Base-by-base conservation (phyloP, 2,329 filamentous ascomycete species). In the Aspergillus novofumigatus region DNA sequence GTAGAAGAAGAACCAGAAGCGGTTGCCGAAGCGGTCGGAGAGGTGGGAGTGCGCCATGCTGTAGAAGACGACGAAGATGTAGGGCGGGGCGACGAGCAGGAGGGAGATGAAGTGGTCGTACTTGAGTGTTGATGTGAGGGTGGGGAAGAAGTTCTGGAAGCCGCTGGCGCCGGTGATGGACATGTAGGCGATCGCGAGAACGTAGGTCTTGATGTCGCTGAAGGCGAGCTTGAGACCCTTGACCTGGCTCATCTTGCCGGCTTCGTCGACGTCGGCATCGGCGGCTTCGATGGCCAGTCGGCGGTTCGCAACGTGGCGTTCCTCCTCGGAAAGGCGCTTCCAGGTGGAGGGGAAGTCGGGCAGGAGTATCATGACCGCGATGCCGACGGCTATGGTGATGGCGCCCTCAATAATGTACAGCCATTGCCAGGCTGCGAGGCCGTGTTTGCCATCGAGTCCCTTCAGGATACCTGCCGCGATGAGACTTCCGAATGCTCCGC, bases 61-160 rank as follows among this genome's bases (percentile, higher is more conserved):
- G 65, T 75, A 81, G 57, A 80, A 59, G 25, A 83, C 80, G 69
- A 80, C 80, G 64, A 83, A 81, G 51, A 82, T 65, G 65, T 83
- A 83, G 0, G 81, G 81, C 1, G 81, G 81, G 0, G 81, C 80
- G 14, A 79, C 78, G 3, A 83, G 75, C 9, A 83, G 70, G 20
- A 83, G 66, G 0, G 81, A 81, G 29, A 81, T 72, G 32, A 77
- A 79, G 26, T 77, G 58, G 60, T 59, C 66, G 62, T 77, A 78
- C 23, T 73, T 71, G 14, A 83, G 71, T 0, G 78, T 80, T 62
- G 59, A 67, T 38, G 74, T 83, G 61, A 79, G 75, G 0, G 81
- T 79, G 0, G 81, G 81, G 68, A 83, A 83, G 73, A 83, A 86
- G 68, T 83, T 82, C 55, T 83, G 80, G 66, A 83, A 82, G 1